These are phyloP conservation scores for Blastobotrys niveus DNA, from an alignment of 1,139 yeast species.

Conservation along the genomic window DNA sequence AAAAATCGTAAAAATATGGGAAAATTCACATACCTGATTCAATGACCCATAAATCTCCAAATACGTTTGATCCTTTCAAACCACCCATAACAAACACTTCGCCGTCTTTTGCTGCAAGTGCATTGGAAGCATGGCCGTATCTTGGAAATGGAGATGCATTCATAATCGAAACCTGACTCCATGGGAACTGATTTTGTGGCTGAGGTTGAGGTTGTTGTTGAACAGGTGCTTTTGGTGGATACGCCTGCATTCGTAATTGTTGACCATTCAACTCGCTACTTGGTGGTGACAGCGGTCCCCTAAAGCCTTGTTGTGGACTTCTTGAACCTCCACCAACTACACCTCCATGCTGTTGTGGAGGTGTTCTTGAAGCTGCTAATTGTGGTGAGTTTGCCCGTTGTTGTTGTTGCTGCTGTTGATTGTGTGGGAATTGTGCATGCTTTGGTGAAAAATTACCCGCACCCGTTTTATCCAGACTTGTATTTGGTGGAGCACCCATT, in stretches of 20 bases:
- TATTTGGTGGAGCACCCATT: constrained; percentile 13
- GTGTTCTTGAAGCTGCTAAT: constrained; percentile 1
- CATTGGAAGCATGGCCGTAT: constrained; percentile 83
- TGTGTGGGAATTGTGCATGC: not conserved
- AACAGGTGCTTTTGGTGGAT: constrained; percentile 7
- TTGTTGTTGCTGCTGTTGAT: not conserved
- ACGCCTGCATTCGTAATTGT: constrained; percentile 4
- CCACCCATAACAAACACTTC: constrained; percentile 94
- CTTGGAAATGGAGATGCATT: constrained; percentile 85
- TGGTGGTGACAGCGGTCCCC: constrained; percentile 11
- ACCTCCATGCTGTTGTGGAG: not conserved
- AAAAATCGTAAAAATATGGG: no score
- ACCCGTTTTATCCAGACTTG: constrained; percentile 4
- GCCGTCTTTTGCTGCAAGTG: constrained; percentile 66
- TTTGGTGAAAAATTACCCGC: not conserved
- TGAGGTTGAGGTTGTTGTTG: constrained; percentile 3
- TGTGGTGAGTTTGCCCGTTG: not conserved
- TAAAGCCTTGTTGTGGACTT: constrained; percentile 10
- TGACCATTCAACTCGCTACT: not conserved
- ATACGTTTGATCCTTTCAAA: constrained; percentile 82
- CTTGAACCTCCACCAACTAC: constrained; percentile 4
- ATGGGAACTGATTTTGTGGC: constrained; percentile 43
- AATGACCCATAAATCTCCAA: constrained; percentile 85
- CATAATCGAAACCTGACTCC: constrained; percentile 65
- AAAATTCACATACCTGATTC: constrained; percentile 33